Evolutionary conservation across 2,329 filamentous ascomycete species (phyloP).

Genomic region (Epichloe elymi): DNA sequence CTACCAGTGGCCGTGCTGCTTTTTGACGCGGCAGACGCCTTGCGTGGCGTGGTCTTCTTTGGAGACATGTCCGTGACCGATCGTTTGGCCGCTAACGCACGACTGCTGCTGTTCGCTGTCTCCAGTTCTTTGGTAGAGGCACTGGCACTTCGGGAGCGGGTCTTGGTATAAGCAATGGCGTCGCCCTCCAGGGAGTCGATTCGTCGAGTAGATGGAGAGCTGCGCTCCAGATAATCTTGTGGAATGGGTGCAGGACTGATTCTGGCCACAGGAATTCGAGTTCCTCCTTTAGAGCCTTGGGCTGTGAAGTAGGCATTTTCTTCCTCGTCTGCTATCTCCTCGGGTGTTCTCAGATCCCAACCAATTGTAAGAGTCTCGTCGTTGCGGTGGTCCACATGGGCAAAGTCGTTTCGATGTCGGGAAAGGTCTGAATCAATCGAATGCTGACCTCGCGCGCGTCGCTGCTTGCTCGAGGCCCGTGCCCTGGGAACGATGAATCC

Average conservation of each 20-base stretch:
- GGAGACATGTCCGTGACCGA: constrained; percentile 38
- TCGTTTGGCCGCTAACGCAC: constrained; percentile 24
- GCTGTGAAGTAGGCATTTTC: constrained; percentile 36
- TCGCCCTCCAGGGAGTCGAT: constrained; percentile 44
- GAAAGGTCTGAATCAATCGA: constrained; percentile 5
- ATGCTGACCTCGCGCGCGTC: constrained; percentile 12
- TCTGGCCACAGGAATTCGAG: constrained; percentile 78
- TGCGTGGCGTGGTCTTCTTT: constrained; percentile 36
- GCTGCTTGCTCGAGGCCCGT: constrained; percentile 38
- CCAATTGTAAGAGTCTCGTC: constrained; percentile 27
- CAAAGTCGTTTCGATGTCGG: constrained; percentile 33
- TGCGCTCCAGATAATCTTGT: constrained; percentile 57
- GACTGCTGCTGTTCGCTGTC: constrained; percentile 8
- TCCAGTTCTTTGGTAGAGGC: constrained; percentile 29
- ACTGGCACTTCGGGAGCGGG: constrained; percentile 59
- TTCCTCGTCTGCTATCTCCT: constrained; percentile 58
- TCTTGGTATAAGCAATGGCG: constrained; percentile 44
- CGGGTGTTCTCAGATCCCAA: constrained; percentile 65
- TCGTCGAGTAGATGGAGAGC: constrained; percentile 52
- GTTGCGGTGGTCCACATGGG: constrained; percentile 18
- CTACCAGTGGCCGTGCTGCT: constrained; percentile 31
- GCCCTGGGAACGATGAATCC: constrained; percentile 50
- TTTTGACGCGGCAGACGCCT: constrained; percentile 31
- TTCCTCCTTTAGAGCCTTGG: constrained; percentile 48
- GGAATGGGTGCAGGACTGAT: constrained; percentile 66